Base-by-base conservation (phyloP, 805 yeast species). In the Saturnispora besseyi region DNA sequence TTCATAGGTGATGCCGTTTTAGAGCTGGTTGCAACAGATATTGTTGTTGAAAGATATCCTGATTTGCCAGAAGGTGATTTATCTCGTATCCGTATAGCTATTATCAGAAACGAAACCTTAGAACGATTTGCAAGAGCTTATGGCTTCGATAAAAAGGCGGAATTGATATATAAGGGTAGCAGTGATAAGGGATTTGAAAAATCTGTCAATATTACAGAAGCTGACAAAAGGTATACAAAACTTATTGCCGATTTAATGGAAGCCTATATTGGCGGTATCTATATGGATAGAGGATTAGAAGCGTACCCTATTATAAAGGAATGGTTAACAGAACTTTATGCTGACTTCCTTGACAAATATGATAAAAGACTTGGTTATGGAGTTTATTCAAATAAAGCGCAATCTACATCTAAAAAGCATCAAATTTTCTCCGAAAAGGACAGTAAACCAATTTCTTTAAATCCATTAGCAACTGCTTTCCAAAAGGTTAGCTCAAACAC, bases 221-320 rank as follows among this genome's bases (percentile, higher is more conserved):
- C 50, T 2, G 52, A 52, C 24, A 45, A 49, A 31, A 51, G 42
- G 8, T 44, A 51, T 41, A 26, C 49, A 2, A 44, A 38, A 13
- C 28, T 42, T 4, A 76, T 76, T 59, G 96, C 98, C 0, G 99
- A 91, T 71, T 80, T 85, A 0, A 87, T 91, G 62, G 99, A 93
- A 66, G 96, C 98, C 0, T 91, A 91, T 57, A 74, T 93, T 43
- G 98, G 96, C 6, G 99, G 95, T 0, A 65, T 91, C 31, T 75
- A 76, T 7, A 70, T 78, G 22, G 95, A 86, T 54, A 49, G 59
- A 12, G 51, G 52, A 3, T 47, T 45, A 12, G 44, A 47, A 6
- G 59, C 53, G 9, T 52, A 49, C 9, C 62, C 68, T 2, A 72
- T 65, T 22, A 74, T 84, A 6, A 74, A 74, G 55, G 64, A 69